These are phyloP conservation scores for Xylariaceae sp. DNA, from an alignment of 2,329 filamentous ascomycete genomes.

Conservation along the genomic window DNA sequence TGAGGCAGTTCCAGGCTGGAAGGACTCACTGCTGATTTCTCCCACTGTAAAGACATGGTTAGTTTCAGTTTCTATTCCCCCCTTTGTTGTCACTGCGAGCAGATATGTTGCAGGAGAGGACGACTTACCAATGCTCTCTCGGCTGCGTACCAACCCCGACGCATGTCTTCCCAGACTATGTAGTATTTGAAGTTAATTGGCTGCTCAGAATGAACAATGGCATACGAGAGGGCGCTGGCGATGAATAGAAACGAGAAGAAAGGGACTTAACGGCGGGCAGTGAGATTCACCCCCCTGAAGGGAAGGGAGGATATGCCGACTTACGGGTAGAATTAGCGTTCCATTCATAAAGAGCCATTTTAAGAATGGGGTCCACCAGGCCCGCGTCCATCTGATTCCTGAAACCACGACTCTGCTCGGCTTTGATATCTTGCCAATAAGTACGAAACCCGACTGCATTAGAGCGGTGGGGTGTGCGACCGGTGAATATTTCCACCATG, in stretches of 20 bases:
- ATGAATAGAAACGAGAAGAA: not conserved
- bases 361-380: not conserved
- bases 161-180: constrained; percentile 2
- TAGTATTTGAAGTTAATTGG: not conserved
- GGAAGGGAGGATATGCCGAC: not conserved
- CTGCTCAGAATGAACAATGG: not conserved
- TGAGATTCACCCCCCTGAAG: not conserved
- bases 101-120: too few relatives aligned
- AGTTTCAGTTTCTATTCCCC: not conserved
- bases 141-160: constrained; percentile 3
- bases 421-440: too few relatives aligned
- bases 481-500: not conserved
- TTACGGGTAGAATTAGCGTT: not conserved
- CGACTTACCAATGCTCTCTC: not conserved
- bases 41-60: constrained; percentile 3
- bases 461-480: not conserved
- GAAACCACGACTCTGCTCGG: too few relatives aligned
- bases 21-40: not conserved
- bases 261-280: not conserved
- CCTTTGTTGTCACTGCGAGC: too few relatives aligned
- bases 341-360: not conserved
- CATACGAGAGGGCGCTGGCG: too few relatives aligned
- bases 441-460: too few relatives aligned
- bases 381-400: not conserved
- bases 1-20: too few relatives aligned